Evolutionary conservation across 164 flowering plant species (phyloP).

Genomic region (Akebia trifoliata): DNA sequence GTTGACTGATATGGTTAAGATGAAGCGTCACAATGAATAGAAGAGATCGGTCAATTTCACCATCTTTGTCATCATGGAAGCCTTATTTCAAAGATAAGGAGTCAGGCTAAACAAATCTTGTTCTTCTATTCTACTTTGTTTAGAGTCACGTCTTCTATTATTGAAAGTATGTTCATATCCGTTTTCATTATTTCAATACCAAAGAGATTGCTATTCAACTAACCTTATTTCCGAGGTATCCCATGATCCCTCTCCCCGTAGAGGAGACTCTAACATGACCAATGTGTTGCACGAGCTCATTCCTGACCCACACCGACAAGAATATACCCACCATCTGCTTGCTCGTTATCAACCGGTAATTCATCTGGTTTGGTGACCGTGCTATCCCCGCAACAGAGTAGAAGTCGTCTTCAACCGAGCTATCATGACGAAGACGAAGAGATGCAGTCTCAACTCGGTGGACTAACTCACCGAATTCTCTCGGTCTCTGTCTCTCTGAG

Average conservation of each 20-base stretch:
- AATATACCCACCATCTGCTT: constrained; percentile 98
- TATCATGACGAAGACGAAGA: constrained; percentile 1
- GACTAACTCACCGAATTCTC: constrained; percentile 4
- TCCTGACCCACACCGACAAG: constrained; percentile 73
- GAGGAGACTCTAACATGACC: constrained; percentile 68
- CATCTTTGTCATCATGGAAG: too few species aligned
- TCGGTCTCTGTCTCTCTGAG: constrained; percentile 13
- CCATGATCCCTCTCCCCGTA: constrained; percentile 90
- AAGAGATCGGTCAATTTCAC: too few species aligned
- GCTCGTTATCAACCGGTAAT: constrained; percentile 57
- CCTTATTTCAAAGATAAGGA: too few species aligned
- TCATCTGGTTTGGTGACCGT: constrained; percentile 20
- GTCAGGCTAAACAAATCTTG: too few species aligned
- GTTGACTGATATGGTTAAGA: too few species aligned
- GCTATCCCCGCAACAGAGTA: constrained; percentile 22
- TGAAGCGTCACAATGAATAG: too few species aligned
- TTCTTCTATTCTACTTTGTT: too few species aligned
- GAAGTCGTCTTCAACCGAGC: constrained; percentile 23
- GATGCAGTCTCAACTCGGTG: constrained; percentile 5
- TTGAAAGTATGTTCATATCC: too few species aligned
- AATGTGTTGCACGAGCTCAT: constrained; percentile 63
- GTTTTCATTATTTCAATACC: too few species aligned
- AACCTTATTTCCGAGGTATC: constrained; percentile 89
- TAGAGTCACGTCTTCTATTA: too few species aligned
- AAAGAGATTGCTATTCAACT: too few species aligned